Percentiles rank a stretch among this genome's conserved stretches.
phyloP scores from a whole-genome alignment of 352 stramenopile species.

The Halophytophthora polymorphica region DNA sequence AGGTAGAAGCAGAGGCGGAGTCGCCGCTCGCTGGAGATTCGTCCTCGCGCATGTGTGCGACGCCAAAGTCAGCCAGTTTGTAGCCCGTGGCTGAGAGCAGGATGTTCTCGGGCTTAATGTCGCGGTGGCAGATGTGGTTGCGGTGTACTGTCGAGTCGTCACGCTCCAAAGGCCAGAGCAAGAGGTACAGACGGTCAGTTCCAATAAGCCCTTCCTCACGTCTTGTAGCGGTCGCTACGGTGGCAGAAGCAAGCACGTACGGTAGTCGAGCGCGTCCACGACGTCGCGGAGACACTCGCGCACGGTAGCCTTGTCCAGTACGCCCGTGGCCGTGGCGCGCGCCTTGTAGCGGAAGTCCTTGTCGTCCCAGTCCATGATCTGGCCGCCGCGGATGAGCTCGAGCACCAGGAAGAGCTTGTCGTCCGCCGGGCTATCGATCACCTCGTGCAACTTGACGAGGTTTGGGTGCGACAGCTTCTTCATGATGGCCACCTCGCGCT shows the following conservation, averaged over 20 bases:
- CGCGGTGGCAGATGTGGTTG: conserved; percentile 83
- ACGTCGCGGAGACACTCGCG: conserved; percentile 71
- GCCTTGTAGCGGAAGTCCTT: conserved; percentile 59
- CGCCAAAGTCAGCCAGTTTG: conserved; percentile 82
- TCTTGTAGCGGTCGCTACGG: neutral
- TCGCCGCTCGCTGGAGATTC: conserved; percentile 20
- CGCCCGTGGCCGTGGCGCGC: conserved; percentile 17
- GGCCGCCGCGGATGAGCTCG: conserved; percentile 75
- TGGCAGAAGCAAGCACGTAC: conserved; percentile 29
- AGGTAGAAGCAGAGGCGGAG: neutral
- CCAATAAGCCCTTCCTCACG: neutral
- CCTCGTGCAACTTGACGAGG: conserved; percentile 67
- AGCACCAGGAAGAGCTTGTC: conserved; percentile 83
- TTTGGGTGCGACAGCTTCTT: conserved; percentile 75
- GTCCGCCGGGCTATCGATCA: conserved; percentile 77
- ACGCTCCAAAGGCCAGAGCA: too few species aligned
- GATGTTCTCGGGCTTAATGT: conserved; percentile 83
- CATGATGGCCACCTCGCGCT: conserved; percentile 82
- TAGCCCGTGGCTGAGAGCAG: conserved; percentile 54
- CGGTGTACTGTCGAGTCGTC: conserved; percentile 58
- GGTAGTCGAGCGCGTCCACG: conserved; percentile 71
- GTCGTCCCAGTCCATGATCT: conserved; percentile 86
- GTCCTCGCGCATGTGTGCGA: conserved; percentile 58
- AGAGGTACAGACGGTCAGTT: neutral
- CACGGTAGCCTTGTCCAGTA: conserved; percentile 36